Base-by-base conservation (phyloP, 306 rosid genomes). In the Quercus bicolor region DNA sequence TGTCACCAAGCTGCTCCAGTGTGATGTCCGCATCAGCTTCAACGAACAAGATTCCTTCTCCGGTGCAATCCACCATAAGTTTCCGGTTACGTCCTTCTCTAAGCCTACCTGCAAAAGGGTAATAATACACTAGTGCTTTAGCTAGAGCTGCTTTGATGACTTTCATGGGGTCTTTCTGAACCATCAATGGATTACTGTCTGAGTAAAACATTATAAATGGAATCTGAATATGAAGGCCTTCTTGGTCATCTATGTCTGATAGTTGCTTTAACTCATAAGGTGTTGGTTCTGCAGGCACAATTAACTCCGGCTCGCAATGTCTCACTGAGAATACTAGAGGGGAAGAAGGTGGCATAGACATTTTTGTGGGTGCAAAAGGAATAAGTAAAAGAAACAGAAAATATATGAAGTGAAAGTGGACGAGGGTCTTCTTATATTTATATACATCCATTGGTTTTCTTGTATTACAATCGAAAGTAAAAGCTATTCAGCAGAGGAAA, bases 1-100 rank as follows among this genome's bases (percentile, higher is more conserved):
- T 61, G 68, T 61, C 68, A 61, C 37, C 68, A 26, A 61, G 68
- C 68, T 61, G 68, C 68, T 24, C 68, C 18, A 61, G 68, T 13
- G 68, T 61, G 68, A 61, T 4, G 37, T 61, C 37, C 2, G 68
- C 68, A 12, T 61, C 68, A 61, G 34, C 68, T 61, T 61, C 68
- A 14, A 61, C 68, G 37, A 61, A 61, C 19, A 61, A 61, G 68
- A 61, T 26, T 4, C 68, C 68, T 61, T 26, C 68, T 26, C 37
- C 68, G 5, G 68, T 61, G 68, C 68, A 61, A 61, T 61, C 68
- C 37, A 61, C 68, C 68, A 14, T 14, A 5, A 61, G 37, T 61
- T 61, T 61, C 4, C 68, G 4, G 68, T 61, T 61, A 28, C 6
- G n/a, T 14, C 37, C 68, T 26, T 61, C 68, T 6, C 34, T 24